Base-by-base conservation (phyloP, 1,284 basidiomycete species). In the Apiotrichum akiyoshidainum region DNA sequence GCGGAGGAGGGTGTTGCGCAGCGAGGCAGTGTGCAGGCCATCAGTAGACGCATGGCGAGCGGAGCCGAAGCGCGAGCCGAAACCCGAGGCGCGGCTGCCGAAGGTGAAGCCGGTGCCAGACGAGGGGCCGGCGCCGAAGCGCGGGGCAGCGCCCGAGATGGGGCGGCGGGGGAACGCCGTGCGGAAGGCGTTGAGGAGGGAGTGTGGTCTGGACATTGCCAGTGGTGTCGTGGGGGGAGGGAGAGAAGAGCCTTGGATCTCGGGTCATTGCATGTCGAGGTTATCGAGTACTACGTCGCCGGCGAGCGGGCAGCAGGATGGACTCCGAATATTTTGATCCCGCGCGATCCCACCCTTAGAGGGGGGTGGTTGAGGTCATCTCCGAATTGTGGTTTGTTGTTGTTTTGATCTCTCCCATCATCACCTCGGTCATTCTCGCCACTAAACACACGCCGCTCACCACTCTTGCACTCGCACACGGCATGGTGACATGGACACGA, bases 1-100 rank as follows among this genome's bases (percentile, higher is more conserved):
- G 51, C 67, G 60, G 21, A 73, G 55, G 17, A 69, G 49, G 5
- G 67, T 58, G 12, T 52, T 57, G 13, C 60, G 54, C 45, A 63
- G 35, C 19, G 68, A 60, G 5, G 56, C 39, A 2, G 48, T 39
- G 48, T 50, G 45, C 55, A 50, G 54, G 42, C 58, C 52, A 17
- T 59, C 52, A 0, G 54, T 48, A 19, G 61, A 55, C 5, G 52
- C 54, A n/a, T 35, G 35, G 1, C 47, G 55, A 39, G 41, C 42
- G 2, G 31, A 45, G 48, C 47, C 44, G 47, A 51, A 54, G 14
- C 50, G 37, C 46, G 22, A 39, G 42, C 19, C 12, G 42, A 44
- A 44, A 16, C 37, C 37, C 19, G 42, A 39, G 31, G 37, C 13
- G 22, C 54, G 42, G 22, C 39, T 44, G n/a, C 52, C 46, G 5